phyloP scores from a whole-genome alignment of 2,329 filamentous ascomycete species.

The Tolypocladium album region DNA sequence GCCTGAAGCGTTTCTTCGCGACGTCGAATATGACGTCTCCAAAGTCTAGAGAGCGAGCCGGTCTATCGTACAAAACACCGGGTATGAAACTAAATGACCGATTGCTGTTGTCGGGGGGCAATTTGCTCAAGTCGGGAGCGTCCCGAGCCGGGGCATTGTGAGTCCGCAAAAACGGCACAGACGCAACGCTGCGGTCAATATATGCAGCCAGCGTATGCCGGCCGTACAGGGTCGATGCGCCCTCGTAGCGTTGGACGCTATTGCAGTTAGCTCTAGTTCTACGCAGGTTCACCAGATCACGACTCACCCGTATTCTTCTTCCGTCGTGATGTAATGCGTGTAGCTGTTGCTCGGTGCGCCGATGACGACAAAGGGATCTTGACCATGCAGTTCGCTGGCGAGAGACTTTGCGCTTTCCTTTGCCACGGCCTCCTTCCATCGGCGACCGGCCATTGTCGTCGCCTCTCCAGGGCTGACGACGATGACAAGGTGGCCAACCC shows the following conservation, averaged over 20 bases:
- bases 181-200: conserved; percentile 65
- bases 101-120: conserved; percentile 69
- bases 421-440: conserved; percentile 67
- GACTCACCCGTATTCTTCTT: conserved; percentile 46
- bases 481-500: conserved; percentile 74
- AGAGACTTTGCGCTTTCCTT: conserved; percentile 33
- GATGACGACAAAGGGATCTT: conserved; percentile 61
- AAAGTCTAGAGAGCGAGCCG: conserved; percentile 55
- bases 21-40: conserved; percentile 53
- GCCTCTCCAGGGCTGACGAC: conserved; percentile 81
- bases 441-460: conserved; percentile 81
- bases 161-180: conserved; percentile 54
- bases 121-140: conserved; percentile 33
- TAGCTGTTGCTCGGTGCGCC: conserved; percentile 86
- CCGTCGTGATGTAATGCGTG: conserved; percentile 64
- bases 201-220: conserved; percentile 77
- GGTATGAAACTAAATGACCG: conserved; percentile 68
- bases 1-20: conserved; percentile 31
- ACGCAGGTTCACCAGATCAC: neutral
- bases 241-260: conserved; percentile 76
- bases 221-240: conserved; percentile 79
- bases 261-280: conserved; percentile 6
- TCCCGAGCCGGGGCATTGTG: conserved; percentile 21
- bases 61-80: conserved; percentile 61
- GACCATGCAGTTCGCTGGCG: conserved; percentile 23